Evolutionary conservation across 768 basidiomycete species (phyloP).

Genomic region (Collybiopsis confluens): DNA sequence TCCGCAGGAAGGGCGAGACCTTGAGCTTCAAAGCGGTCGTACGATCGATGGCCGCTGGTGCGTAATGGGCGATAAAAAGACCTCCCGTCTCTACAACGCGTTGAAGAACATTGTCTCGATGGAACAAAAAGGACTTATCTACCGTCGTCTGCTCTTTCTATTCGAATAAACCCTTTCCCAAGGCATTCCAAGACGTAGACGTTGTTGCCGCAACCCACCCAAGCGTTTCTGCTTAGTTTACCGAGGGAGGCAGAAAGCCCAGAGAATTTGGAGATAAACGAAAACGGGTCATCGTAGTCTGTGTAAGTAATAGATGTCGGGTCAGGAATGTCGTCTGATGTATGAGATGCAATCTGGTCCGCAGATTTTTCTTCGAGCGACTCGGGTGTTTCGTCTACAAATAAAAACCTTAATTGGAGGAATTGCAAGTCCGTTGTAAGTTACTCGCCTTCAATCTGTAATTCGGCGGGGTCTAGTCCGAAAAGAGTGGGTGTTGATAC

Average conservation of each 20-base stretch:
- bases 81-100: conserved; percentile 21
- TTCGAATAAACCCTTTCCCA: conserved; percentile 63
- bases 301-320: conserved; percentile 66
- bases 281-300: conserved; percentile 75
- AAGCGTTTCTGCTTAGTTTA: conserved; percentile 55
- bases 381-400: conserved; percentile 47
- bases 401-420: conserved; percentile 5
- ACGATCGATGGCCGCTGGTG: conserved; percentile 44
- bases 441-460: conserved; percentile 55
- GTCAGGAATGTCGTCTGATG: conserved; percentile 36
- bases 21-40: conserved; percentile 39
- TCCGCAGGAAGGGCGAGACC: conserved; percentile 50
- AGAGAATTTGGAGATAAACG: conserved; percentile 43
- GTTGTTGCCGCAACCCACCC: conserved; percentile 76
- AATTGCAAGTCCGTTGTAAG: conserved; percentile 1
- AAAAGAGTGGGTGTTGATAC: conserved; percentile 80
- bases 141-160: conserved; percentile 42
- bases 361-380: conserved; percentile 40
- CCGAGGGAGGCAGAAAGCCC: conserved; percentile 49
- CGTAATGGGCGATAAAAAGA: conserved; percentile 49
- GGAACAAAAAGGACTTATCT: conserved; percentile 20
- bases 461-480: conserved; percentile 71
- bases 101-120: neutral
- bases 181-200: conserved; percentile 73
- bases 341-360: conserved; percentile 20